Conservation (phyloP, 2,329 filamentous ascomycete species). For the Drechslerella coelobrocha region DNA sequence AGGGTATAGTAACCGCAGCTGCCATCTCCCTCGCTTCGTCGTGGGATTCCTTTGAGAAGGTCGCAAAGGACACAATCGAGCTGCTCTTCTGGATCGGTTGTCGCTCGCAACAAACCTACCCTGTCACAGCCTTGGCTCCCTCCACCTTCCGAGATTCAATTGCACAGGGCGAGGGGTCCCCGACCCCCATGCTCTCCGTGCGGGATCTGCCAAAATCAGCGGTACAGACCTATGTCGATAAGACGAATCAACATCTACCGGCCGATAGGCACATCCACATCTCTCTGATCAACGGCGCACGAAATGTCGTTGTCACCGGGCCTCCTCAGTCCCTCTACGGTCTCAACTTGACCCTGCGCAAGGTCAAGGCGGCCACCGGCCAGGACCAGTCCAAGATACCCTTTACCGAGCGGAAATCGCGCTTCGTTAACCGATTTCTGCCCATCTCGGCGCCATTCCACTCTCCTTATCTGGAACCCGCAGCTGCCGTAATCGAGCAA, state of each 20-base stretch:
- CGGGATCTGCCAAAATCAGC: conserved; percentile 86
- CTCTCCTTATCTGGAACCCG: conserved; percentile 87
- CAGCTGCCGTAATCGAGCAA: conserved; percentile 80
- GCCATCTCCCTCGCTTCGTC: conserved; percentile 87
- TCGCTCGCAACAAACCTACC: conserved; percentile 96
- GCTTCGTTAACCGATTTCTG: conserved; percentile 95
- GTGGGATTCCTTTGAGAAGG: conserved; percentile 89
- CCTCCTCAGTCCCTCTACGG: conserved; percentile 95
- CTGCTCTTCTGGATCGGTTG: conserved; percentile 99
- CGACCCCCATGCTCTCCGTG: conserved; percentile 97
- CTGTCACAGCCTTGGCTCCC: conserved; percentile 89
- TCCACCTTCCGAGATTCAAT: conserved; percentile 89
- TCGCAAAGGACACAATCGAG: conserved; percentile 79
- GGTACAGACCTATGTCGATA: conserved; percentile 95
- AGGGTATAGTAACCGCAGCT: conserved; percentile 92
- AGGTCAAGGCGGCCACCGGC: conserved; percentile 97
- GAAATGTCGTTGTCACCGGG: conserved; percentile 95
- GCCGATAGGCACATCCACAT: conserved; percentile 91
- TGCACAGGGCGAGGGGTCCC: conserved; percentile 91
- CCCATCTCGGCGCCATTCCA: conserved; percentile 98
- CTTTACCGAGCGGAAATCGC: conserved; percentile 92
- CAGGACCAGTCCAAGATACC: conserved; percentile 94
- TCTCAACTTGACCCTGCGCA: conserved; percentile 90
- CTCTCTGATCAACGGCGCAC: conserved; percentile 93
- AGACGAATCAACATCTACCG: conserved; percentile 94